Percentiles rank a stretch among this genome's conserved stretches.
Conservation (phyloP, 2,329 filamentous ascomycete species). For the Byssothecium circinans region DNA sequence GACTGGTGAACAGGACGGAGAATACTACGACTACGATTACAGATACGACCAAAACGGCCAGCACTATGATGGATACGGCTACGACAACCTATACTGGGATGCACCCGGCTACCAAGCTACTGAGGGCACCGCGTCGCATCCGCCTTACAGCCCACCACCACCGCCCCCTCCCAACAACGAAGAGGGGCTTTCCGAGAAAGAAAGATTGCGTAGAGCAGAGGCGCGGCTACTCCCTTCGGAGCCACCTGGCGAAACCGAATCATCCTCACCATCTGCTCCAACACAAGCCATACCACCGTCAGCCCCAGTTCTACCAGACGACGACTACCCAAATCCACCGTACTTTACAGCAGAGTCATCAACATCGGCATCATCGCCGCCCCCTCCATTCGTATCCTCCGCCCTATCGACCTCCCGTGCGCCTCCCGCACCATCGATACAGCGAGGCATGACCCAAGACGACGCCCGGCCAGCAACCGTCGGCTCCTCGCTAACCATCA, state of each 20-base stretch:
- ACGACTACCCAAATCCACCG: slow-evolving; percentile 28
- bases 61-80: slow-evolving; percentile 38
- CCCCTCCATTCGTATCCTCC: slow-evolving; percentile 30
- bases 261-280: slow-evolving; percentile 47
- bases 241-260: slow-evolving; percentile 58
- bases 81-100: slow-evolving; percentile 36
- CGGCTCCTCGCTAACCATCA: slow-evolving; percentile 30
- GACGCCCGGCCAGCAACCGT: slow-evolving; percentile 18
- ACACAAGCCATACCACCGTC: slow-evolving; percentile 35
- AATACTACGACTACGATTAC: slow-evolving; percentile 24
- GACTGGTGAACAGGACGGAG: slow-evolving; percentile 10
- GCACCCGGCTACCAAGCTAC: slow-evolving; percentile 28
- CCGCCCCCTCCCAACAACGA: slow-evolving; percentile 55
- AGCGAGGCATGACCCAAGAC: slow-evolving; percentile 20
- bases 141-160: slow-evolving; percentile 57
- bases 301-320: slow-evolving; percentile 40
- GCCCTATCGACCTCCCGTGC: slow-evolving; percentile 12
- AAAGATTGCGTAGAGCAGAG: slow-evolving; percentile 76
- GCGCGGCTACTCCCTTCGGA: slow-evolving; percentile 78
- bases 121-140: slow-evolving; percentile 34
- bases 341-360: slow-evolving; percentile 26
- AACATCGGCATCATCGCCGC: slow-evolving; percentile 25
- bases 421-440: slow-evolving; percentile 12
- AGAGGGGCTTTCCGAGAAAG: slow-evolving; percentile 74
- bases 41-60: slow-evolving; percentile 36